Conservation (phyloP, 2,329 filamentous ascomycete genomes). For the Periconia sp. region DNA sequence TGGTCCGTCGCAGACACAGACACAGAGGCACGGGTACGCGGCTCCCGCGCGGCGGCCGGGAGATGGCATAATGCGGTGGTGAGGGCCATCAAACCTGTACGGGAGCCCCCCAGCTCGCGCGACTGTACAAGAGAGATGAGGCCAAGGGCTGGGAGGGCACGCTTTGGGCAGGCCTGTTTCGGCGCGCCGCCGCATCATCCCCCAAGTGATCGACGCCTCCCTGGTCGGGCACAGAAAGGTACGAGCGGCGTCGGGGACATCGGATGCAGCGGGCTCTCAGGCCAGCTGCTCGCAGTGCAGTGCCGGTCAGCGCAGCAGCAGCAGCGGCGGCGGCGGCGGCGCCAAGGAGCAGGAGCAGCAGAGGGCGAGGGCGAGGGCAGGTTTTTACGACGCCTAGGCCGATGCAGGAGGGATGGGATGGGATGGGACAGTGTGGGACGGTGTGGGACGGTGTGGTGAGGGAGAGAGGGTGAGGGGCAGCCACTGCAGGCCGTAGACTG, state of each 20-base stretch:
- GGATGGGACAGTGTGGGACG: too few relatives aligned
- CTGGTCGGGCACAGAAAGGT: conserved; percentile 4
- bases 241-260: conserved; percentile 3
- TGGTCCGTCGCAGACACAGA: neutral
- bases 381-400: too few relatives aligned
- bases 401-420: too few relatives aligned
- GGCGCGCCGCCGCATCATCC: conserved; percentile 15
- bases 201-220: conserved; percentile 19
- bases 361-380: too few relatives aligned
- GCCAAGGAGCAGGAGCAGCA: too few relatives aligned
- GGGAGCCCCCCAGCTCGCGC: conserved; percentile 3
- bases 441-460: too few relatives aligned
- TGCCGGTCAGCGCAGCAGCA: neutral
- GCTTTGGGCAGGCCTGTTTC: conserved; percentile 21
- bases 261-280: conserved; percentile 5
- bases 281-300: conserved; percentile 11
- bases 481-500: too few relatives aligned
- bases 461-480: too few relatives aligned
- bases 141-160: conserved; percentile 10
- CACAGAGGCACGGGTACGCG: conserved; percentile 1
- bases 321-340: too few relatives aligned
- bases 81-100: conserved; percentile 7
- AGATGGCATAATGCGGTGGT: conserved; percentile 25
- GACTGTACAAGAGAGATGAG: conserved; percentile 12
- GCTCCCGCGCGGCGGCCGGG: conserved; percentile 4